These are phyloP conservation scores for Delonix regia DNA, from an alignment of 306 rosid species.

Conservation along the genomic window DNA sequence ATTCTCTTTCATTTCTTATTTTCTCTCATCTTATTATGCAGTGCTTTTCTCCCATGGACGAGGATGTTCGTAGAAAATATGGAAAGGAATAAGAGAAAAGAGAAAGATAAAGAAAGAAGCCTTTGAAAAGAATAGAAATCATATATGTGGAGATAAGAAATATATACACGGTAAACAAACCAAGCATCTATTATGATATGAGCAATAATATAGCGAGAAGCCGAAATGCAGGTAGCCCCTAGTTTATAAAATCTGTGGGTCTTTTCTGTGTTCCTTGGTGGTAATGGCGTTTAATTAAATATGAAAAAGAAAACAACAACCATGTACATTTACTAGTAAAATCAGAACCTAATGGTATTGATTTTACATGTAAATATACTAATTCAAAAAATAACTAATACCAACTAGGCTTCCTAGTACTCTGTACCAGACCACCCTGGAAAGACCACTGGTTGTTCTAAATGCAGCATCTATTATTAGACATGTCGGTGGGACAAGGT, in stretches of 20 bases:
- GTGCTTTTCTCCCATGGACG: neutral
- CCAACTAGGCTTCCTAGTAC: neutral
- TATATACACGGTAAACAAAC: conserved; percentile 27
- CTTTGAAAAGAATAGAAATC: neutral
- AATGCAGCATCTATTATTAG: conserved; percentile 59
- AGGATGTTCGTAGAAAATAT: neutral
- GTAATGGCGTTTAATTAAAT: neutral
- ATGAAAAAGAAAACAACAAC: neutral
- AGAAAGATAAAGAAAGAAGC: neutral
- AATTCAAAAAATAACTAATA: conserved; percentile 7
- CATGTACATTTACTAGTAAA: conserved; percentile 49
- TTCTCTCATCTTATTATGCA: neutral
- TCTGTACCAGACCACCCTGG: neutral
- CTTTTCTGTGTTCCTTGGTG: neutral
- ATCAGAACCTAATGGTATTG: conserved; percentile 45
- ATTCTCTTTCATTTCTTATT: neutral
- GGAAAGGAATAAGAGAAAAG: neutral
- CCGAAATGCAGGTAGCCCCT: neutral
- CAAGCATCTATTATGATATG: conserved; percentile 6
- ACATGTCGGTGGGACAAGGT: conserved; percentile 61
- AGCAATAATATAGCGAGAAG: neutral
- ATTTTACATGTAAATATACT: conserved; percentile 53
- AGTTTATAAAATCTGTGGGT: neutral
- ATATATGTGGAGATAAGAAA: neutral
- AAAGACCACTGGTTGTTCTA: conserved; percentile 1